Evolutionary conservation across 148 eudicot genomes (phyloP).

Genomic region (Mesembryanthemum crystallinum): DNA sequence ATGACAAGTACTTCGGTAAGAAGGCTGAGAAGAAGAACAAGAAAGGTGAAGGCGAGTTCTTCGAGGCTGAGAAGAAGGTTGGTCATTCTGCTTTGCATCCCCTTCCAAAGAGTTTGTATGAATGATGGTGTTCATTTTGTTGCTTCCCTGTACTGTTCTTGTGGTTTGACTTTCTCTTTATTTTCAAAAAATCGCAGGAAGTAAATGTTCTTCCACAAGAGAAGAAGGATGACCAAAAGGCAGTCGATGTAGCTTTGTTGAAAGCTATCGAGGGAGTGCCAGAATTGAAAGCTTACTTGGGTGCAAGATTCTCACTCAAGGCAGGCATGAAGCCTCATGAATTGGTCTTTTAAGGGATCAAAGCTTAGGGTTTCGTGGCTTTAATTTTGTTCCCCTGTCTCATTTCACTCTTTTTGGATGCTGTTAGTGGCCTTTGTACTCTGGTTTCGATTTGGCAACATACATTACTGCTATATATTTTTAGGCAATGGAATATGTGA

Average conservation of each 20-base stretch:
- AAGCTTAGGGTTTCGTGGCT: background rate
- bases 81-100: background rate
- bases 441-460: slow-evolving; percentile 3
- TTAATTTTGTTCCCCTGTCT: background rate
- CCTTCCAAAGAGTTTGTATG: background rate
- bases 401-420: slow-evolving; percentile 4
- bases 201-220: slow-evolving; percentile 54
- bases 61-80: slow-evolving; percentile 49
- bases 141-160: background rate
- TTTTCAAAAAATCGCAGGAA: slow-evolving; percentile 32
- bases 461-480: slow-evolving; percentile 8
- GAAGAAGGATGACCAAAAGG: slow-evolving; percentile 66
- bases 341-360: slow-evolving; percentile 46
- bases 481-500: slow-evolving; percentile 16
- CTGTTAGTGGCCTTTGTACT: slow-evolving; percentile 17
- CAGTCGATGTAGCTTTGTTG: slow-evolving; percentile 53
- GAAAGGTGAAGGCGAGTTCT: slow-evolving; percentile 52
- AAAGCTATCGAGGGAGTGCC: slow-evolving; percentile 57
- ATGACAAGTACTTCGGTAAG: slow-evolving; percentile 47
- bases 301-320: slow-evolving; percentile 64
- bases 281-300: slow-evolving; percentile 57
- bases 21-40: slow-evolving; percentile 43
- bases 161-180: background rate
- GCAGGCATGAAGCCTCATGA: slow-evolving; percentile 77
- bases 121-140: background rate